These are phyloP conservation scores for Mycena rebaudengoi DNA, from an alignment of 768 basidiomycete genomes.

Conservation along the genomic window DNA sequence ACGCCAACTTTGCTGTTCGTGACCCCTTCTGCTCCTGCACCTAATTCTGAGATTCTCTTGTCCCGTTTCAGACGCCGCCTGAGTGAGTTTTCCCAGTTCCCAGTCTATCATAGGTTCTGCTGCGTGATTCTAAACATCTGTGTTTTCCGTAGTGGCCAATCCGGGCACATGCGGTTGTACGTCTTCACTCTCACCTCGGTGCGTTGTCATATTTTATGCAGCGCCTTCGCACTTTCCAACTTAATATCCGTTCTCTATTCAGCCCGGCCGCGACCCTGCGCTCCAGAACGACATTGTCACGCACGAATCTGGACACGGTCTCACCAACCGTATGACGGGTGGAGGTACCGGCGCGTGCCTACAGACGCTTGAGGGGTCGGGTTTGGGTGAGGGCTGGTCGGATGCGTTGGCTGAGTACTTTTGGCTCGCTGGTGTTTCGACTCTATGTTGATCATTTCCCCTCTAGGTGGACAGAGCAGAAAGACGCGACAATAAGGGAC, in stretches of 20 bases:
- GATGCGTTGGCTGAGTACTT: neutral
- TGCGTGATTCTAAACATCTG: neutral
- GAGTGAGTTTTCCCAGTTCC: too few relatives aligned
- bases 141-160: slow-evolving; percentile 41
- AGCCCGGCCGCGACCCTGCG: slow-evolving; percentile 70
- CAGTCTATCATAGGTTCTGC: too few relatives aligned
- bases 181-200: slow-evolving; percentile 45
- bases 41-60: too few relatives aligned
- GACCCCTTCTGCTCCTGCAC: too few relatives aligned
- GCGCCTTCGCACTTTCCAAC: too few relatives aligned
- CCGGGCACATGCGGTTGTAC: slow-evolving; percentile 54
- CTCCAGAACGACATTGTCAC: slow-evolving; percentile 67
- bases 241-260: slow-evolving; percentile 30
- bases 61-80: too few relatives aligned
- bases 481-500: slow-evolving; percentile 47
- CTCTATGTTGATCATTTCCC: neutral
- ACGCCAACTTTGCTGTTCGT: slow-evolving; percentile 54
- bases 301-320: slow-evolving; percentile 56
- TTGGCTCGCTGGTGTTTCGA: slow-evolving; percentile 9
- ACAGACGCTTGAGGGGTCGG: too few relatives aligned
- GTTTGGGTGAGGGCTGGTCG: too few relatives aligned
- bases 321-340: slow-evolving; percentile 62
- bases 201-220: slow-evolving; percentile 20
- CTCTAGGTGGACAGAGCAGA: slow-evolving; percentile 55
- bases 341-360: slow-evolving; percentile 60